Evolutionary conservation across 495 filamentous ascomycete genomes (phyloP), one percentile per base, ranked within the genome.

Genomic region (Saxophila tyrrhenica): DNA sequence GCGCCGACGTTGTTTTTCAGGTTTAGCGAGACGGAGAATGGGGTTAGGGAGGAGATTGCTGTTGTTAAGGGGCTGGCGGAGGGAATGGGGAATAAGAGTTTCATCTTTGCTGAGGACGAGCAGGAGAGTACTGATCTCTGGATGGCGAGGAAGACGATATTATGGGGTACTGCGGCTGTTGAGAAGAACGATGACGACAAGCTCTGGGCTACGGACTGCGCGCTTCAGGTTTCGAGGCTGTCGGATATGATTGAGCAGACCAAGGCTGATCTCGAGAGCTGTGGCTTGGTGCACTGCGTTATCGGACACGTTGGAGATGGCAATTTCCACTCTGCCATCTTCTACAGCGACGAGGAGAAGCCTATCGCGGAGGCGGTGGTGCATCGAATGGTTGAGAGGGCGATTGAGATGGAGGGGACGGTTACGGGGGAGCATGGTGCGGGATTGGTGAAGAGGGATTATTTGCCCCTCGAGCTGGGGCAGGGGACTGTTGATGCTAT

Each of bases 401-500:
- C 88, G 8, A 62, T 95, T 3, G 87, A 89, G 42, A 94, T 95
- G 89, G 89, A 94, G 52, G 89, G 89, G 1, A 94, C 90, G 3
- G 91, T 87, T 70, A 61, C 58, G 1, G 82, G 90, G 17, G 90
- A 96, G 65, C 90, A 96, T 70, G 87, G 88, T 0, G 73, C 95
- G 50, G 90, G 90, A 5, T 75, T 94, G 60, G 89, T 86, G 3
- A 95, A 95, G 71, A 95, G 92, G 69, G 80, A 79, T 32, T 83
- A 75, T 0, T 73, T 96, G 47, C 65, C 85, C 39, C 81, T 84
- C 65, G 90, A 96, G 65, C 78, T 96, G n/a, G 89, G 89, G 0
- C 68, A 74, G 10, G 84, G 84, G 35, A 94, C 89, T 0, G 75
- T 96, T 46, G 81, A 75, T 20, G 81, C 92, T 20, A 96, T 96